These are phyloP conservation scores for Geotrichum restrictum DNA, from an alignment of 1,139 yeast species.

Conservation along the genomic window DNA sequence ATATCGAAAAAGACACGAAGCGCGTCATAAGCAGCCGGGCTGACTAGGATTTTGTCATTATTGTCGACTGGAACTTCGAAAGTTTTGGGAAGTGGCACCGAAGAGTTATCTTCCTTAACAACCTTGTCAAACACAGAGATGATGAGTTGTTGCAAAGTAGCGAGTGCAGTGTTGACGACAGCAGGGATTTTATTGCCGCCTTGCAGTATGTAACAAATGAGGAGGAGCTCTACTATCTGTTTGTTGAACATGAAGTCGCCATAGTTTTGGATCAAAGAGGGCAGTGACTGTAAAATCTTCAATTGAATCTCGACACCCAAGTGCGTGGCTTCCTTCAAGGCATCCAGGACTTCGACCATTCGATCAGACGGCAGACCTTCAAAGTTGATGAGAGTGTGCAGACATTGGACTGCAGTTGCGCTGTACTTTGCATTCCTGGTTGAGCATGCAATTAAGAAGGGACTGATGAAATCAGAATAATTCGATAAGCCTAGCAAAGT, in stretches of 20 bases:
- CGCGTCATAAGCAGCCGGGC: conserved; percentile 62
- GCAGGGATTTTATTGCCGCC: conserved; percentile 65
- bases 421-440: conserved; percentile 72
- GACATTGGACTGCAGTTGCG: conserved; percentile 64
- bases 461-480: conserved; percentile 55
- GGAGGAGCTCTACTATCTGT: conserved; percentile 55
- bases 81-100: conserved; percentile 30
- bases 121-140: conserved; percentile 71
- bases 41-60: conserved; percentile 44
- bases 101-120: conserved; percentile 39
- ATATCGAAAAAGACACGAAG: conserved; percentile 65
- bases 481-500: conserved; percentile 36
- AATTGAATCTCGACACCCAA: conserved; percentile 79
- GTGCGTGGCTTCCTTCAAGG: conserved; percentile 69
- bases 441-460: conserved; percentile 69
- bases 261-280: conserved; percentile 66
- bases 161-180: conserved; percentile 88
- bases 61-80: conserved; percentile 42
- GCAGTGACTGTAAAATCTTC: conserved; percentile 80
- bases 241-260: conserved; percentile 52
- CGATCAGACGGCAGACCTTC: conserved; percentile 52
- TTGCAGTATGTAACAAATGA: conserved; percentile 69
- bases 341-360: conserved; percentile 55
- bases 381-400: conserved; percentile 54
- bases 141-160: conserved; percentile 82